phyloP scores from a whole-genome alignment of 176 grass and related monocot genomes.

The Cocos nucifera region DNA sequence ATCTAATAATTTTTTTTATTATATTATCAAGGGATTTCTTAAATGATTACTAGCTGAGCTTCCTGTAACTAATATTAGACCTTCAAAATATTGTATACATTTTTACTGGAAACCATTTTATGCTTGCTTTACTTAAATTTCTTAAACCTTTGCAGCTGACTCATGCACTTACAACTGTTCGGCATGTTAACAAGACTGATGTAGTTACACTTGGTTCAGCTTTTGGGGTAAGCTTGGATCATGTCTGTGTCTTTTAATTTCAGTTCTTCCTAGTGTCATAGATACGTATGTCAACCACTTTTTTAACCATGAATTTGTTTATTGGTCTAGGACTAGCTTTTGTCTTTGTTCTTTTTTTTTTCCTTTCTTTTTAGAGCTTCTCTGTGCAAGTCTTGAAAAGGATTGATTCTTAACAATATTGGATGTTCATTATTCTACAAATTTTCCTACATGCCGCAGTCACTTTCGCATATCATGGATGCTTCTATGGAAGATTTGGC shows the following conservation, averaged over 20 bases:
- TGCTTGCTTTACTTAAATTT: too few species aligned
- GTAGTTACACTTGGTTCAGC: conserved; percentile 88
- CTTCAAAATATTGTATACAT: too few species aligned
- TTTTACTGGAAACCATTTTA: too few species aligned
- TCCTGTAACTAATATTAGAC: too few species aligned
- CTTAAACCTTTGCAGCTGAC: conserved; percentile 50
- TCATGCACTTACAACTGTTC: conserved; percentile 65
- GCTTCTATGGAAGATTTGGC: conserved; percentile 95
- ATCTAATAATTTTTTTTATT: too few species aligned
- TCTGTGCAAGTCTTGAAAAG: background rate
- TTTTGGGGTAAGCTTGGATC: conserved; percentile 67
- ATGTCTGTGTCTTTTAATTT: background rate
- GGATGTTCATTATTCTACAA: background rate
- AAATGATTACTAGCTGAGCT: too few species aligned
- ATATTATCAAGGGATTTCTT: too few species aligned
- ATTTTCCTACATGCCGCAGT: conserved; percentile 34
- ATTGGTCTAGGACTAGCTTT: background rate
- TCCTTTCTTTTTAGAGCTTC: background rate
- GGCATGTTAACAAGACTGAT: conserved; percentile 87
- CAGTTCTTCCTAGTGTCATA: too few species aligned
- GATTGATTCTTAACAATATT: too few species aligned
- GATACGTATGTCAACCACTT: too few species aligned
- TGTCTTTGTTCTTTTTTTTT: background rate
- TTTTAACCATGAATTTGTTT: too few species aligned
- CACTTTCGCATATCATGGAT: conserved; percentile 94